Evolutionary conservation across 2,329 filamentous ascomycete genomes (phyloP).

Genomic region (Emydomyces testavorans): DNA sequence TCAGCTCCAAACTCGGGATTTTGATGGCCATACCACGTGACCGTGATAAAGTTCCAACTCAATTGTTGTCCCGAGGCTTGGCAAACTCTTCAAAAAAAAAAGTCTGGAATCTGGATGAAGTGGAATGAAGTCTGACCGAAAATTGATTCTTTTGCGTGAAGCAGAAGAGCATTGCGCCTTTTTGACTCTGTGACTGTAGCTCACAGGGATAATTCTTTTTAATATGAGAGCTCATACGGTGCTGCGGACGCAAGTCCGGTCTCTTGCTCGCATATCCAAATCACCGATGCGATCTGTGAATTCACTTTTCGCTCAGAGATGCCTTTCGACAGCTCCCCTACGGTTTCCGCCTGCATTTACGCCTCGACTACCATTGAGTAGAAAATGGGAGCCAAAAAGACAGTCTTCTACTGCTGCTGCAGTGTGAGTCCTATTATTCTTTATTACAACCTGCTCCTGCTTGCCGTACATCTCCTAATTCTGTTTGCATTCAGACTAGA

Average conservation of each 20-base stretch:
- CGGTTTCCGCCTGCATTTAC: constrained; percentile 25
- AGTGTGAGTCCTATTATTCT: constrained; percentile 32
- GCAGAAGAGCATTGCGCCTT: constrained; percentile 3
- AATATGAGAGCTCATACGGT: constrained; percentile 34
- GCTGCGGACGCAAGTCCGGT: constrained; percentile 31
- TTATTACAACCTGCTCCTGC: too few species aligned
- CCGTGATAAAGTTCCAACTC: not conserved
- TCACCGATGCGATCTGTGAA: constrained; percentile 27
- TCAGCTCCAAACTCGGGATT: too few species aligned
- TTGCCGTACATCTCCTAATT: constrained; percentile 5
- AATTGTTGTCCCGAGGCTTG: constrained; percentile 3
- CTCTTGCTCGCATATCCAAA: constrained; percentile 29
- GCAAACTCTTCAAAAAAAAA: constrained; percentile 11
- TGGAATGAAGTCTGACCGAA: too few species aligned
- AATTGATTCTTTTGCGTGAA: not conserved
- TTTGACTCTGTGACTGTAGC: constrained; percentile 3
- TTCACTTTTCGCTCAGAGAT: constrained; percentile 30
- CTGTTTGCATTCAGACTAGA: constrained; percentile 37
- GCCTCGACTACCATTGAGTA: constrained; percentile 30
- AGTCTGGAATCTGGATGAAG: too few species aligned
- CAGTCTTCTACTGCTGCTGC: constrained; percentile 35
- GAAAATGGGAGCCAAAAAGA: constrained; percentile 34
- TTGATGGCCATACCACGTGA: constrained; percentile 5
- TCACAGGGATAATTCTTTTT: not conserved
- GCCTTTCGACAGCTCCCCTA: constrained; percentile 29